Base-by-base conservation (phyloP, 306 rosid species). In the Astragalus membranaceus region DNA sequence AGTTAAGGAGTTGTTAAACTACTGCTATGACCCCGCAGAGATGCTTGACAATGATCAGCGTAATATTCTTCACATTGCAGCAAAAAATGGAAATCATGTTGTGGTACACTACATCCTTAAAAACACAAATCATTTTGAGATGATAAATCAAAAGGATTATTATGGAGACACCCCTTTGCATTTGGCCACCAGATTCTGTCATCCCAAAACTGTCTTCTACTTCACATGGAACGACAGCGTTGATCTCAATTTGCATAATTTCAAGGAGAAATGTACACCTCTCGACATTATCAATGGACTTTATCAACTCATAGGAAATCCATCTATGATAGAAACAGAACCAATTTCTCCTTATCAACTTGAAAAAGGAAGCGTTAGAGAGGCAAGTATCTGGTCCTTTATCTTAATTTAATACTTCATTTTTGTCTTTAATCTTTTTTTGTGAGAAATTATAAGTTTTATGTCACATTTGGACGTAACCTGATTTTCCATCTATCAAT, bases 121-220 rank as follows among this genome's bases (percentile, higher is more conserved):
- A 29, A 26, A 2, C 10, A 14, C 9, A 20, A 2, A 39, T 14
- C 58, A 17, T 35, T 1, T 10, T 4, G 7, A 13, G 23, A 11
- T 69, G 72, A 55, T 76, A 55, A 79, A 83, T 54, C 74, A 64
- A 20, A 69, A 51, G 41, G 79, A 83, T 23, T 10, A 0, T 0
- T 0, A 23, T 0, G 78, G 82, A 60, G 13, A 83, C 3, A 75
- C 79, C 4, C 81, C 86, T 10, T 75, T 79, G 58, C 84, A 76
- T 69, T 29, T 76, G 72, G 82, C 82, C 16, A 37, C 77, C 15
- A 15, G 2, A 6, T 1, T 2, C 1, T 61, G 66, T 30, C 51
- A 53, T 52, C 72, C 76, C n/a, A 73, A 12, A 33, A 44, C 15
- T 33, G 76, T 70, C 0, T 47, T 51, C 16, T 33, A 51, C 43